Evolutionary conservation across 2,329 filamentous ascomycete genomes (phyloP).

Genomic region (Ophiobolus disseminans): DNA sequence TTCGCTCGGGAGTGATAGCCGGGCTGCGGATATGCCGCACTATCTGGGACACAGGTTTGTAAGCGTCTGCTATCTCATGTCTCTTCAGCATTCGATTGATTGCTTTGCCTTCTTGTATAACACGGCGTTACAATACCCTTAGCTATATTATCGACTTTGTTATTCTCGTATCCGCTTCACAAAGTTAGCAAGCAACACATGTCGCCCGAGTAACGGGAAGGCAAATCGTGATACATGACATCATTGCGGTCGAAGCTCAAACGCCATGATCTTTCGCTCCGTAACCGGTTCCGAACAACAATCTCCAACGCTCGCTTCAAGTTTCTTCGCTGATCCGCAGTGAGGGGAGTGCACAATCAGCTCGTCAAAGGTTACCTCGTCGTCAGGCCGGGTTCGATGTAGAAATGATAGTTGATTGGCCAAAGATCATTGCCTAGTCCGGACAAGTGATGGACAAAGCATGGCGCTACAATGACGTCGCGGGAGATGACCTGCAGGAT

Average conservation of each 20-base stretch:
- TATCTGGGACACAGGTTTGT: not conserved
- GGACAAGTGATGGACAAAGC: slow-evolving; percentile 14
- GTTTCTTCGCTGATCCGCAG: not conserved
- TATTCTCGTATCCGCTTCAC: not conserved
- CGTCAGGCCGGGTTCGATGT: slow-evolving; percentile 1
- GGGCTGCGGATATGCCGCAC: no score
- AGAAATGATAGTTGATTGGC: slow-evolving; percentile 20
- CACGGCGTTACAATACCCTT: slow-evolving; percentile 4
- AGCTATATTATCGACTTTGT: not conserved
- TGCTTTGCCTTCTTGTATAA: not conserved
- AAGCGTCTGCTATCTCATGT: not conserved
- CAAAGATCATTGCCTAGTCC: slow-evolving; percentile 21
- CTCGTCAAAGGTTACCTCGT: no score
- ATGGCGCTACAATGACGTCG: slow-evolving; percentile 23
- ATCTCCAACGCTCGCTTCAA: slow-evolving; percentile 5
- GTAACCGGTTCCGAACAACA: slow-evolving; percentile 5
- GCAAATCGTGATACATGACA: slow-evolving; percentile 21
- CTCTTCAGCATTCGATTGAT: not conserved
- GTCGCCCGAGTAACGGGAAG: slow-evolving; percentile 5
- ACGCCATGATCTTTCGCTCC: slow-evolving; percentile 13
- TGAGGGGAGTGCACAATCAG: no score
- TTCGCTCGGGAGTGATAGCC: no score
- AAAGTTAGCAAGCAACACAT: not conserved
- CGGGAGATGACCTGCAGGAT: slow-evolving; percentile 13
- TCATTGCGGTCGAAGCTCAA: slow-evolving; percentile 8